These are phyloP conservation scores for Galerina sulciceps DNA, from an alignment of 768 basidiomycete species.

Conservation along the genomic window DNA sequence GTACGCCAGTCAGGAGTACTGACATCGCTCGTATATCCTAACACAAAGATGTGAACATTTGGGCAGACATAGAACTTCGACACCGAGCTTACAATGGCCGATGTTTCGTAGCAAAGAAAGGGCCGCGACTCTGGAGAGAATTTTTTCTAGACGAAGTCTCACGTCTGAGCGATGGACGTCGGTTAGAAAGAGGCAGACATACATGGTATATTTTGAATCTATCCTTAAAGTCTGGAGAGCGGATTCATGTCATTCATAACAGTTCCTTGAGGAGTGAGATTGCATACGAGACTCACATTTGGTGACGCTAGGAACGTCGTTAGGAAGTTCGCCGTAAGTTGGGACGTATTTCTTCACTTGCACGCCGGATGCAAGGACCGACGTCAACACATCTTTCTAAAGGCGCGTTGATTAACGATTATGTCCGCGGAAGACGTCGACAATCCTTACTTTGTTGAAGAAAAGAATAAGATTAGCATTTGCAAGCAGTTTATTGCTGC, in stretches of 20 bases:
- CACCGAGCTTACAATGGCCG: conserved; percentile 60
- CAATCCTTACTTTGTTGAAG: conserved; percentile 64
- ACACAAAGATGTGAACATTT: not conserved
- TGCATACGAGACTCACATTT: conserved; percentile 51
- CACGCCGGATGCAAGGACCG: conserved; percentile 60
- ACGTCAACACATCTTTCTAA: conserved; percentile 56
- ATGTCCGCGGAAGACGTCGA: not conserved
- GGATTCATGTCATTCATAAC: not conserved
- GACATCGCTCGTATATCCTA: conserved; percentile 48
- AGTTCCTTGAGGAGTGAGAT: not conserved
- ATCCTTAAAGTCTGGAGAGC: conserved; percentile 62
- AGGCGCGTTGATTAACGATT: not conserved
- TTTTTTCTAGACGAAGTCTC: conserved; percentile 43
- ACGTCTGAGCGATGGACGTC: not conserved
- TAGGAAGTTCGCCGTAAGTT: conserved; percentile 60
- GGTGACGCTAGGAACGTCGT: conserved; percentile 62
- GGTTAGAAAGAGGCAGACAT: conserved; percentile 18
- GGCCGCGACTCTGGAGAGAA: conserved; percentile 59
- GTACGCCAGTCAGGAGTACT: conserved; percentile 41
- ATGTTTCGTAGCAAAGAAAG: conserved; percentile 73
- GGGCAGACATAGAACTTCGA: not conserved
- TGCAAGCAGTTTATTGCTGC: conserved; percentile 62
- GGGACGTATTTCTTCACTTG: conserved; percentile 63
- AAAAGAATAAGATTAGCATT: conserved; percentile 73
- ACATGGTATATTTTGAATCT: conserved; percentile 70